Conservation (phyloP, 2,329 filamentous ascomycete species). For the Fusarium pseudonygamai region DNA sequence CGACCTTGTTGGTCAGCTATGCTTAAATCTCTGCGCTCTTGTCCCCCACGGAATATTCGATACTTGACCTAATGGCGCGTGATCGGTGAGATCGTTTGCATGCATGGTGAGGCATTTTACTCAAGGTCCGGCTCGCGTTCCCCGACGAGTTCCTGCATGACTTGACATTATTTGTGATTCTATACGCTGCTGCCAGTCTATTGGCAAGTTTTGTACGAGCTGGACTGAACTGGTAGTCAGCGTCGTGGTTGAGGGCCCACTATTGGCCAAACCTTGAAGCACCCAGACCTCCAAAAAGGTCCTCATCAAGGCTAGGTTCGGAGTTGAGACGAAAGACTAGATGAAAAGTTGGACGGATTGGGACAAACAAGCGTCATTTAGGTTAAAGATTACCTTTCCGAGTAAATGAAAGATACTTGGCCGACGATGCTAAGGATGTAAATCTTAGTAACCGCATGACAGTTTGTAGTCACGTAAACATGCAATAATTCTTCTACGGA, state of each 20-base stretch:
- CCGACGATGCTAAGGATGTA: not conserved
- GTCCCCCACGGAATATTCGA: not conserved
- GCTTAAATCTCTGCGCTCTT: not conserved
- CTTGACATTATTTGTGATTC: accelerated
- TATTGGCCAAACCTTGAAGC: not conserved
- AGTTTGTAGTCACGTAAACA: not conserved
- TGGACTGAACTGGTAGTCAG: not conserved
- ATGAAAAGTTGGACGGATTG: accelerated
- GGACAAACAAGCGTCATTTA: accelerated
- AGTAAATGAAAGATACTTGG: not conserved
- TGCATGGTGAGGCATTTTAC: slow-evolving; percentile 21
- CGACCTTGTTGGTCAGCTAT: slow-evolving; percentile 8
- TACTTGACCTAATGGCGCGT: not conserved
- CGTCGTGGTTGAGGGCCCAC: accelerated
- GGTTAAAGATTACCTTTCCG: accelerated
- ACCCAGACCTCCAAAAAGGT: not conserved
- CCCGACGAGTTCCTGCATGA: not conserved
- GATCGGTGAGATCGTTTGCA: not conserved
- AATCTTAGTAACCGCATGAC: not conserved
- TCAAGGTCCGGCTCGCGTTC: not conserved
- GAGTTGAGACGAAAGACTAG: accelerated
- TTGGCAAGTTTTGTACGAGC: not conserved
- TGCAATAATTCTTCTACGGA: no score
- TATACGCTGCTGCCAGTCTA: not conserved
- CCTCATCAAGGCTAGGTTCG: no score